phyloP scores from a whole-genome alignment of 2,329 filamentous ascomycete genomes.

The Aspergillus quadricinctus region DNA sequence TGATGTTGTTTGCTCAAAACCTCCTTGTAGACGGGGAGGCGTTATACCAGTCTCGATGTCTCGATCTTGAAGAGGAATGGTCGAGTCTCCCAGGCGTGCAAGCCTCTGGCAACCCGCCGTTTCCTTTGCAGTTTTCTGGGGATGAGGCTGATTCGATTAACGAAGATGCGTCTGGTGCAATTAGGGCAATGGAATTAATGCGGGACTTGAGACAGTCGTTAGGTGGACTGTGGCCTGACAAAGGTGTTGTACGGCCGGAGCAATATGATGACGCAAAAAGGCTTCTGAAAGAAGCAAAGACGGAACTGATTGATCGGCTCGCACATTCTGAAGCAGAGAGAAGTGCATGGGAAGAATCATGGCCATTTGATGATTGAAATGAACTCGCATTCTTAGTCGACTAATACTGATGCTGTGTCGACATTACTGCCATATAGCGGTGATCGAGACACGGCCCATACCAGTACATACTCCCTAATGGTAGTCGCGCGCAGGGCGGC shows the following conservation, averaged over 20 bases:
- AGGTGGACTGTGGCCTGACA: neutral
- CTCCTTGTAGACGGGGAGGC: no score
- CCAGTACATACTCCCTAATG: no score
- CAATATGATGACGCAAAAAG: constrained; percentile 10
- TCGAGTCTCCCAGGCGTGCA: no score
- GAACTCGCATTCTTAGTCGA: no score
- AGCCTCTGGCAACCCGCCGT: neutral
- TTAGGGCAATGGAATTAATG: constrained; percentile 9
- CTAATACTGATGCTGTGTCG: no score
- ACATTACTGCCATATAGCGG: no score
- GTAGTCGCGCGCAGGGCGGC: no score
- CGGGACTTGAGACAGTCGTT: neutral
- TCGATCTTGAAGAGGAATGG: no score
- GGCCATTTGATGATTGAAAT: constrained; percentile 32
- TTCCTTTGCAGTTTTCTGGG: constrained; percentile 8
- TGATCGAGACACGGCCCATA: no score
- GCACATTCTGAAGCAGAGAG: constrained; percentile 9
- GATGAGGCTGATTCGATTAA: constrained; percentile 6
- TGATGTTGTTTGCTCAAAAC: no score
- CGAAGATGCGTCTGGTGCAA: constrained; percentile 8
- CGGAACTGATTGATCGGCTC: constrained; percentile 7
- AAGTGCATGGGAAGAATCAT: constrained; percentile 10
- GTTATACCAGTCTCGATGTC: no score
- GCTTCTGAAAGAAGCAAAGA: constrained; percentile 9
- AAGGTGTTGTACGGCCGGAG: neutral